These are phyloP conservation scores for Lichenothelia convexa DNA, from an alignment of 495 filamentous ascomycete genomes.

Conservation along the genomic window DNA sequence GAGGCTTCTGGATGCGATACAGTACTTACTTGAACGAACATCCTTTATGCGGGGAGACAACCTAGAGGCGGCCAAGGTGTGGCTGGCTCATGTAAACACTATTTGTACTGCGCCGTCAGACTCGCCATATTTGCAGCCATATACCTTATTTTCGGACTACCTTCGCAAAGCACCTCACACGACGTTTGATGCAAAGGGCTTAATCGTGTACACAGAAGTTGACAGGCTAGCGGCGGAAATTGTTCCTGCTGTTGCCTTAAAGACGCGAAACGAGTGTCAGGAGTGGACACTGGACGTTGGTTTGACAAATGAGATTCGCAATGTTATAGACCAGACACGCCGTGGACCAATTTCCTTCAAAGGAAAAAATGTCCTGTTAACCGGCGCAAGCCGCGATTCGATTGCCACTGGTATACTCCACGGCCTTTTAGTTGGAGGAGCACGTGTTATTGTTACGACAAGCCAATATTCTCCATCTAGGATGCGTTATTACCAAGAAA, in stretches of 20 bases:
- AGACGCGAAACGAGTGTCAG: no score
- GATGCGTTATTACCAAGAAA: constrained; percentile 96
- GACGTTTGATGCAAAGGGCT: no score
- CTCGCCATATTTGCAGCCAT: no score
- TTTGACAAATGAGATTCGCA: no score
- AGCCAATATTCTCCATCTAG: constrained; percentile 91
- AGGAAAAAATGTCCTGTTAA: constrained; percentile 95
- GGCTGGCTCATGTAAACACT: constrained; percentile 82
- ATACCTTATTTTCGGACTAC: no score
- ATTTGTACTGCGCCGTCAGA: no score
- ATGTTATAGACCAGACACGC: constrained; percentile 81
- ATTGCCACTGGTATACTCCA: constrained; percentile 98
- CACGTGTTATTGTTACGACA: constrained; percentile 88
- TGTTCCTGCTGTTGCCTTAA: no score
- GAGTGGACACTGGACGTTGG: no score
- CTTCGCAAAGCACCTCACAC: no score
- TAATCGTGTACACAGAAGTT: no score
- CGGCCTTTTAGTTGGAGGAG: constrained; percentile 88
- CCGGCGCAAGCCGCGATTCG: constrained; percentile 89
- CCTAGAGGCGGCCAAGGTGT: constrained; percentile 84
- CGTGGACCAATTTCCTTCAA: constrained; percentile 68
- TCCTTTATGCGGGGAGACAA: constrained; percentile 92
- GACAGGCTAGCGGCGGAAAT: no score
- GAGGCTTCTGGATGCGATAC: constrained; percentile 93
- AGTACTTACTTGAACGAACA: constrained; percentile 98